Conservation (phyloP, 1,284 basidiomycete species). For the Moesziomyces antarcticus region DNA sequence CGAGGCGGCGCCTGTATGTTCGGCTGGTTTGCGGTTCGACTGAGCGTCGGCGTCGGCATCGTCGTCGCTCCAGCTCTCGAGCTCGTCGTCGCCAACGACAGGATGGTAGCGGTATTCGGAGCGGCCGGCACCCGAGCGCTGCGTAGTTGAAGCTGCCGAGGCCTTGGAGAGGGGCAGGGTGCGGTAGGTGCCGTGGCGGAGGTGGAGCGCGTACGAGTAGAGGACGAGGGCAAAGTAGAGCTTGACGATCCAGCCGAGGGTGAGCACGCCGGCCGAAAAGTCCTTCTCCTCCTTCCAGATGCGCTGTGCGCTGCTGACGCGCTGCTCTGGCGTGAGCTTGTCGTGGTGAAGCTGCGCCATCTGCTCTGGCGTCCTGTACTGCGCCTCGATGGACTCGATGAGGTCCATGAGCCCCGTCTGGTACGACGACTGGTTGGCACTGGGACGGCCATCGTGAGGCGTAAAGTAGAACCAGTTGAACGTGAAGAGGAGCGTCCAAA, state of each 20-base stretch:
- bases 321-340: conserved; percentile 68
- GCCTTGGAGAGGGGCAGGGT: conserved; percentile 75
- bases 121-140: conserved; percentile 26
- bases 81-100: conserved; percentile 50
- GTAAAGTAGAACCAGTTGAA: conserved; percentile 89
- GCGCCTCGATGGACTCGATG: conserved; percentile 63
- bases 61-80: conserved; percentile 53
- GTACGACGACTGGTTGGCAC: conserved; percentile 53
- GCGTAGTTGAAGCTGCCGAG: conserved; percentile 71
- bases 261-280: conserved; percentile 79
- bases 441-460: conserved; percentile 79
- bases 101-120: conserved; percentile 51
- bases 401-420: conserved; percentile 66
- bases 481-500: conserved; percentile 91
- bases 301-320: conserved; percentile 49
- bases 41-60: conserved; percentile 38
- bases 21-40: conserved; percentile 1
- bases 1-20: not conserved
- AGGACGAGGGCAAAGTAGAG: conserved; percentile 90
- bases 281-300: conserved; percentile 92
- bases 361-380: conserved; percentile 59
- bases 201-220: conserved; percentile 93
- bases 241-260: conserved; percentile 89
- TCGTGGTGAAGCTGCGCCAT: conserved; percentile 61
- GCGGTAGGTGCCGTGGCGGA: conserved; percentile 90